Evolutionary conservation across 1,284 basidiomycete genomes (phyloP).

Genomic region (Exobasidium rhododendri): DNA sequence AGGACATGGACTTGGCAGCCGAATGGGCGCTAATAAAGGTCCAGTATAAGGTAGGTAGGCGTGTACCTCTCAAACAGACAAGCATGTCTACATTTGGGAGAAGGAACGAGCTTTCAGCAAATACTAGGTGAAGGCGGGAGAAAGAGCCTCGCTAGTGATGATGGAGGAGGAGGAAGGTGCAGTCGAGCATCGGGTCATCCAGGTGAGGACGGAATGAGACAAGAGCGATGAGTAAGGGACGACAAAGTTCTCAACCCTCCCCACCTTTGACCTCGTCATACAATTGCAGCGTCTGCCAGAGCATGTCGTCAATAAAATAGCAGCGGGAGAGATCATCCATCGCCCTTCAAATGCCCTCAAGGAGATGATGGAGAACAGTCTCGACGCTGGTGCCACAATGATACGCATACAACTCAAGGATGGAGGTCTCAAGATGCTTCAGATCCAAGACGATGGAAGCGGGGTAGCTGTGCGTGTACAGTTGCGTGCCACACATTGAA

Average conservation of each 20-base stretch:
- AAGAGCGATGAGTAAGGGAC: not conserved
- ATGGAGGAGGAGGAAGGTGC: not conserved
- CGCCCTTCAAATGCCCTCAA: conserved; percentile 93
- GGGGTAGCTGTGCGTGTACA: conserved; percentile 85
- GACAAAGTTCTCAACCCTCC: too few relatives aligned
- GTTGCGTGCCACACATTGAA: too few relatives aligned
- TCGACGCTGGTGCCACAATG: conserved; percentile 85
- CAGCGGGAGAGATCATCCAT: conserved; percentile 79
- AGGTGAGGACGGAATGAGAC: not conserved
- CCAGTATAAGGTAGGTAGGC: too few relatives aligned
- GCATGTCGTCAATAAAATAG: conserved; percentile 64
- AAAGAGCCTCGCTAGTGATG: not conserved
- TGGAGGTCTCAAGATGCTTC: conserved; percentile 88
- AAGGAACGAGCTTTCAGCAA: too few relatives aligned
- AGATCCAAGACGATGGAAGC: conserved; percentile 94
- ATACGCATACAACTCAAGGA: conserved; percentile 89
- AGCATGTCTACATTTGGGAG: too few relatives aligned
- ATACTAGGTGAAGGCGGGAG: too few relatives aligned
- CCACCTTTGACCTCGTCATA: not conserved
- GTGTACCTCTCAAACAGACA: too few relatives aligned
- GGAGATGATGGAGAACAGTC: conserved; percentile 88
- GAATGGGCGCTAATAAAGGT: too few relatives aligned
- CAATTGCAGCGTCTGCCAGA: conserved; percentile 52
- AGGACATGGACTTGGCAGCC: too few relatives aligned
- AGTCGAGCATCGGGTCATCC: conserved; percentile 5